Base-by-base conservation (phyloP, 768 basidiomycete genomes). In the Mycena chlorophos region DNA sequence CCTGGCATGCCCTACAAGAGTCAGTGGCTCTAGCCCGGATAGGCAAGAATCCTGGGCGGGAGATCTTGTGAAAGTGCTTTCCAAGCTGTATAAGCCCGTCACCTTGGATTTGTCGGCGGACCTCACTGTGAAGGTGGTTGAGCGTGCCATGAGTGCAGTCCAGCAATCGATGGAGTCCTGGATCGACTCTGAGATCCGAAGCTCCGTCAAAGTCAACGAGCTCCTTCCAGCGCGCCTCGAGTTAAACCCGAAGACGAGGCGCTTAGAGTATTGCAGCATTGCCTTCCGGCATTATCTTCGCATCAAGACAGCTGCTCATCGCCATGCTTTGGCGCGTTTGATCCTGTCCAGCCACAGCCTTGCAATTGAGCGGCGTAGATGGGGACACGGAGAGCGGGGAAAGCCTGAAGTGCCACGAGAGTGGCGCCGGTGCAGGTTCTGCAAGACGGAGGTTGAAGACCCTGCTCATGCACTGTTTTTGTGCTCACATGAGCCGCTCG, bases 231-330 rank as follows among this genome's bases (percentile, higher is more conserved):
- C 28, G 17, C 49, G 49, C 6, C 30, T 49, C 2, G 49, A 49
- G n/a, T n/a, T 2, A 14, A 23, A 51, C 49, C 26, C 20, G 12
- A 34, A 51, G n/a, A 37, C 3, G 6, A 25, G 34, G 10, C 34
- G 38, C 13, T 34, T 51, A 6, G 34, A 26, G 6, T 34, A 51
- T 20, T 26, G 38, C 23, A 23, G 19, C 34, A n/a, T 51, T n/a
- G 23, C 31, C 49, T 51, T 51, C 34, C 49, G 49, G 8, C 49
- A 51, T 34, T 51, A 51, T 25, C 49, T 51, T 19, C 19, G 49
- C 13, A 20, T 51, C 19, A 51, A 51, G n/a, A 38, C 49, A 13
- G 20, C 49, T 3, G 49, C 31, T 5, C 49, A 51, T 29, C 49
- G 49, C 8, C n/a, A 23, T 23, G 49, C 34, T 5, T 26, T 51